Evolutionary conservation across 2,329 filamentous ascomycete genomes (phyloP), one percentile per base, ranked within the genome.

Genomic region (Chalaropsis ovoidea): DNA sequence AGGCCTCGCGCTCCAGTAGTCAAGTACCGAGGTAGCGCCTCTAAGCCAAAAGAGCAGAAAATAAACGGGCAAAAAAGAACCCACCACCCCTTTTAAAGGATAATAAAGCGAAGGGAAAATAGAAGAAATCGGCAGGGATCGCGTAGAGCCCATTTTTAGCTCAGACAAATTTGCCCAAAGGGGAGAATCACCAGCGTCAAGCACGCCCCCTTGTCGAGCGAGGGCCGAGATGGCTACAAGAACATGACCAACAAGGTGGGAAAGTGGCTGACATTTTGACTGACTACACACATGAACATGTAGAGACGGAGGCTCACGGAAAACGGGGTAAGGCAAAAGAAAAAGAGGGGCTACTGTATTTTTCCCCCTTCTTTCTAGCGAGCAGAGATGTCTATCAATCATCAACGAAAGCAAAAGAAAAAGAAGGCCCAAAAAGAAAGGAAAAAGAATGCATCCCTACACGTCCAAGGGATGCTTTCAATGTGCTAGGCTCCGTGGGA

Each of bases 111-210:
- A 61, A 56, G 3, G 17, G 15, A 35, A 27, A 35, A 31, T 0
- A 47, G 15, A 62, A 27, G 19, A 62, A 45, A n/a, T 10, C 22
- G 61, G 47, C 62, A 54, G 45, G 62, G 62, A 54, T 63, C 62
- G 62, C 43, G 31, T 63, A 63, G 24, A 39, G 19, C 62, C 60
- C 60, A 62, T 45, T 45, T n/a, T 62, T 45, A 63, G 27, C 24
- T 41, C 24, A 56, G 62, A 63, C 47, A 63, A 63, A 63, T 41
- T 63, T 56, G 5, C 47, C 45, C 19, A 63, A 54, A 42, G 62
- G 31, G 31, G 31, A 54, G 35, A 63, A 54, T 24, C 45, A 54
- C 24, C 42, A 15, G 3, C 7, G 42, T n/a, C 42, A 43, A 43
- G 17, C 7, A 31, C 15, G 10, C 13, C 24, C 49, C 49, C 49